Evolutionary conservation across 352 stramenopile species (phyloP).

Genomic region (Pythium biforme): DNA sequence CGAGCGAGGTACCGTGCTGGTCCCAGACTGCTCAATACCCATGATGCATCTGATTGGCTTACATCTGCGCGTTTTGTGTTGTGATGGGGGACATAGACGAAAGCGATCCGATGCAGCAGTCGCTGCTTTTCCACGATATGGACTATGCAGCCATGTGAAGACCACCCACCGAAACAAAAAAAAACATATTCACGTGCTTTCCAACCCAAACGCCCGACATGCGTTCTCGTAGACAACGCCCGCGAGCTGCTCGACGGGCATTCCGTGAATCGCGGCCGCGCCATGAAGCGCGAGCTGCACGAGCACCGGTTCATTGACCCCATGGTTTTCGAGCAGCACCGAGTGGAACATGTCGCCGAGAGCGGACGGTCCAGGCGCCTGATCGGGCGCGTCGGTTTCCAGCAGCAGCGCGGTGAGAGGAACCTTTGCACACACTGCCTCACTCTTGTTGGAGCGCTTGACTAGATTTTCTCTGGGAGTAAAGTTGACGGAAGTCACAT

Average conservation of each 20-base stretch:
- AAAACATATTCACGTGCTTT: neutral
- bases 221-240: slow-evolving; percentile 39
- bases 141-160: slow-evolving; percentile 72
- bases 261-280: slow-evolving; percentile 40
- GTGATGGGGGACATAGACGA: slow-evolving; percentile 9
- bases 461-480: neutral
- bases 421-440: slow-evolving; percentile 39
- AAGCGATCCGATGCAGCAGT: slow-evolving; percentile 49
- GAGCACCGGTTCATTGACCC: slow-evolving; percentile 53
- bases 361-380: slow-evolving; percentile 31
- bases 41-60: neutral
- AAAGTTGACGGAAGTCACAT: neutral
- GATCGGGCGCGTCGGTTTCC: slow-evolving; percentile 76
- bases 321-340: slow-evolving; percentile 11
- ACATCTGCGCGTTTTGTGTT: neutral
- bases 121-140: slow-evolving; percentile 67
- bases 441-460: slow-evolving; percentile 21
- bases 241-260: slow-evolving; percentile 37
- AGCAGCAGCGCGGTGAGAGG: slow-evolving; percentile 54
- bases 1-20: slow-evolving; percentile 12
- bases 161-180: no score
- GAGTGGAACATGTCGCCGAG: neutral
- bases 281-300: slow-evolving; percentile 47
- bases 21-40: no score
- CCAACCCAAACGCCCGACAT: slow-evolving; percentile 37